Percentiles rank a stretch among this genome's conserved stretches.
phyloP scores from a whole-genome alignment of 768 basidiomycete species.

The Leucocoprinus birnbaumii region DNA sequence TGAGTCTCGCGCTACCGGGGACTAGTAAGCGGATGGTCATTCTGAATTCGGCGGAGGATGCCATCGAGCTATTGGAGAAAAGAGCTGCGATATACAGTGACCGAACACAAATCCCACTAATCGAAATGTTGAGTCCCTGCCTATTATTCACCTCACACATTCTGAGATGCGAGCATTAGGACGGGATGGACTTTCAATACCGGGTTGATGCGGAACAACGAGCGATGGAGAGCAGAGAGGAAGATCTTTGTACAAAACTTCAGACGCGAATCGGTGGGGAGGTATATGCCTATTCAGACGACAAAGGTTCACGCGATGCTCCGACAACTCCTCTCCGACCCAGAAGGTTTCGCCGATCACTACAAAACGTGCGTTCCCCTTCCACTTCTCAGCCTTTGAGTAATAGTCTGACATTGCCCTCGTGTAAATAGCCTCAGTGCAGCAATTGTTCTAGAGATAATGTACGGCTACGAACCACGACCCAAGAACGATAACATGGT shows the following conservation, averaged over 20 bases:
- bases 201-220: conserved; percentile 2
- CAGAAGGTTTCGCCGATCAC: conserved; percentile 4
- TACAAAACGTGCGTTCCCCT: not conserved
- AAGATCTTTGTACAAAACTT: conserved; percentile 3
- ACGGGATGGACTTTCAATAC: conserved; percentile 10
- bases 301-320: conserved; percentile 4
- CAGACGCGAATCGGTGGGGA: conserved; percentile 5
- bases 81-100: conserved; percentile 5
- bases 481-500: conserved; percentile 21
- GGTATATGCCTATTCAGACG: not conserved
- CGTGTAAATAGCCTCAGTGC: not conserved
- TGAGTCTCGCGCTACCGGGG: not conserved
- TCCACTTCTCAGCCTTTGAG: not conserved
- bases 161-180: not conserved
- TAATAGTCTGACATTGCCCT: not conserved
- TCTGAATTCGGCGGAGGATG: conserved; percentile 2
- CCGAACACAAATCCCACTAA: not conserved
- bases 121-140: not conserved
- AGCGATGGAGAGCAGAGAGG: conserved; percentile 3
- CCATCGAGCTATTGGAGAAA: conserved; percentile 5
- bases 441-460: conserved; percentile 13
- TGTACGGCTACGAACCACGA: conserved; percentile 29
- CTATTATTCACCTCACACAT: not conserved
- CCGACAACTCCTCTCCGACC: not conserved
- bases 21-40: not conserved